Conservation (phyloP, 176 grass and related monocot species). For the Eremochloa ophiuroides region DNA sequence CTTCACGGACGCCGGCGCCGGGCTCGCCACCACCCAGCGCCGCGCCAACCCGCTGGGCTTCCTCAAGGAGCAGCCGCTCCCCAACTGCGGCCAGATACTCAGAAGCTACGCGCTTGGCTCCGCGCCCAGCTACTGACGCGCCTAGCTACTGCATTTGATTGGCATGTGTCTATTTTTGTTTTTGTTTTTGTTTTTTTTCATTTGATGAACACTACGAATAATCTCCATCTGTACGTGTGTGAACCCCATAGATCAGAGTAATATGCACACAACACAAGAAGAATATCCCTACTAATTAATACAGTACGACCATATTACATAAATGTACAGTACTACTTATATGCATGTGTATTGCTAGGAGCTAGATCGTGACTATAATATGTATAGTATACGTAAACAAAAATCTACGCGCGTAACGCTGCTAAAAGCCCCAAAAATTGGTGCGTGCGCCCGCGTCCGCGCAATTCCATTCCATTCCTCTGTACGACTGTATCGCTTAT, state of each 20-base stretch:
- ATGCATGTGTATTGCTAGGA: not conserved
- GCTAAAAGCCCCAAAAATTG: not conserved
- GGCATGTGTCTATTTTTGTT: too few relatives aligned
- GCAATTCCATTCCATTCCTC: not conserved
- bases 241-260: not conserved
- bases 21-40: constrained; percentile 29
- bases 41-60: constrained; percentile 42
- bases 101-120: not conserved
- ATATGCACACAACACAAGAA: not conserved
- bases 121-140: not conserved
- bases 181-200: not conserved
- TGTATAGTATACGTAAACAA: not conserved
- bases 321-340: too few relatives aligned
- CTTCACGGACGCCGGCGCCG: not conserved
- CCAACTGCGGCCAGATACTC: constrained; percentile 31
- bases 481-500: not conserved
- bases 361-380: not conserved
- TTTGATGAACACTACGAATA: not conserved
- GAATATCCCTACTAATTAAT: not conserved
- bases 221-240: not conserved
- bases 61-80: constrained; percentile 30
- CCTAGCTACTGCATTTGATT: not conserved
- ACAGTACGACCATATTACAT: not conserved
- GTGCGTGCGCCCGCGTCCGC: not conserved
- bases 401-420: not conserved